Percentiles rank a stretch among this genome's conserved stretches.
phyloP scores from a whole-genome alignment of 148 eudicot genomes.

The Chenopodium berlandieri region DNA sequence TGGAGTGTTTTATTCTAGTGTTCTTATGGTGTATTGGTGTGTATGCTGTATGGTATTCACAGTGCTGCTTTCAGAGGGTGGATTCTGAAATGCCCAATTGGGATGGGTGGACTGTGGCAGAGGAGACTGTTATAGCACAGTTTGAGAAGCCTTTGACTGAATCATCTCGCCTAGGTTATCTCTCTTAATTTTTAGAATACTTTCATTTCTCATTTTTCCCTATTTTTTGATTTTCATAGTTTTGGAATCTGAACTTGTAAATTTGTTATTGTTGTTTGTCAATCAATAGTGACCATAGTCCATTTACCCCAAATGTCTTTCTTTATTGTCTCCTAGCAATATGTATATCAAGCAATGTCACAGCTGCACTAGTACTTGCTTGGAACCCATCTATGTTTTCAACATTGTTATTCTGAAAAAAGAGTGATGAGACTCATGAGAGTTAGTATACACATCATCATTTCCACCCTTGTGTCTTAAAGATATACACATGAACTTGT shows the following conservation, averaged over 20 bases:
- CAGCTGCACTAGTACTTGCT: background rate
- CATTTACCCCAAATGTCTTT: background rate
- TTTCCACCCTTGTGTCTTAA: background rate
- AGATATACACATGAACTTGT: background rate
- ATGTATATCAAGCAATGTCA: background rate
- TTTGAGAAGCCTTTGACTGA: slow-evolving; percentile 33
- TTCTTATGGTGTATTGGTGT: background rate
- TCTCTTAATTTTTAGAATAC: slow-evolving; percentile 11
- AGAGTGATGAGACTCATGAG: background rate
- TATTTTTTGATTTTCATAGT: background rate
- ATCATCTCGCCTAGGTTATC: slow-evolving; percentile 21
- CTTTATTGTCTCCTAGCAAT: background rate
- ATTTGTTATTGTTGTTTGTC: background rate
- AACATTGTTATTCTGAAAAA: background rate
- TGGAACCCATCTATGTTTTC: background rate
- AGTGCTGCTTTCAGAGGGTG: slow-evolving; percentile 54
- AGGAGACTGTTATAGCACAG: slow-evolving; percentile 60
- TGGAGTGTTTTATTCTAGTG: background rate
- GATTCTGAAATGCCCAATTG: slow-evolving; percentile 18
- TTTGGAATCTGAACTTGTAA: background rate
- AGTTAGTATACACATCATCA: background rate
- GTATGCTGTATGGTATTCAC: slow-evolving; percentile 9
- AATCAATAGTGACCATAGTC: background rate
- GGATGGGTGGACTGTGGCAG: slow-evolving; percentile 61
- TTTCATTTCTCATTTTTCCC: background rate